Conservation (phyloP, 2,329 filamentous ascomycete genomes). For the Cladophialophora immunda region DNA sequence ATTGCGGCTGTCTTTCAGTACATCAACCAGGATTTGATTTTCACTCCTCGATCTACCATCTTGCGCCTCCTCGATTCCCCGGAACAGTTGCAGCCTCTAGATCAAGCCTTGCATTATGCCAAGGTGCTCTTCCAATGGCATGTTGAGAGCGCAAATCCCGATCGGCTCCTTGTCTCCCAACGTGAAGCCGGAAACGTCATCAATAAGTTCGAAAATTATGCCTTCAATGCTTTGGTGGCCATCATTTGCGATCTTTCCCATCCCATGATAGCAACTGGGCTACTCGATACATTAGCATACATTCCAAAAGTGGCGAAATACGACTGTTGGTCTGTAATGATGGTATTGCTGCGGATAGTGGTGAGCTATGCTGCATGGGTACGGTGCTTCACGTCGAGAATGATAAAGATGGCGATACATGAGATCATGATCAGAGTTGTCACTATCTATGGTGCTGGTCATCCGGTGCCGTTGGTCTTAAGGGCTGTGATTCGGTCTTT, state of each 20-base stretch:
- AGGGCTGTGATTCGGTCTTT: background rate
- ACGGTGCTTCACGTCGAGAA: background rate
- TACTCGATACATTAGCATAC: background rate
- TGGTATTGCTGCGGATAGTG: background rate
- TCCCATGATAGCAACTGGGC: background rate
- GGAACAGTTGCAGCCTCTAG: background rate
- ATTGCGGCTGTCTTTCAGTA: background rate
- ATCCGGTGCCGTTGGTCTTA: background rate
- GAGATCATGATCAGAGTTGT: background rate
- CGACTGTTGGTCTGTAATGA: background rate
- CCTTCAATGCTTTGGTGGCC: background rate
- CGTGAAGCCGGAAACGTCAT: background rate
- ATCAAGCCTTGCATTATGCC: constrained; percentile 4
- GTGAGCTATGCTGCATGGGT: background rate
- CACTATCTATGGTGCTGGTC: background rate
- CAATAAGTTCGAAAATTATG: background rate
- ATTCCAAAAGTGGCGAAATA: background rate
- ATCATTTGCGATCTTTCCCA: background rate
- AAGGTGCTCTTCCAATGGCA: constrained; percentile 11
- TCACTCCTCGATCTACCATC: background rate
- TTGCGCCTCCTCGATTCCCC: constrained; percentile 8
- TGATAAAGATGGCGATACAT: background rate
- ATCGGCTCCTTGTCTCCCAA: background rate
- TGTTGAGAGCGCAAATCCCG: background rate
- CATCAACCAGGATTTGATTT: background rate